Percentiles rank a stretch among this genome's conserved stretches.
phyloP scores from a whole-genome alignment of 2,329 filamentous ascomycete species.

The Basipetospora sp. region DNA sequence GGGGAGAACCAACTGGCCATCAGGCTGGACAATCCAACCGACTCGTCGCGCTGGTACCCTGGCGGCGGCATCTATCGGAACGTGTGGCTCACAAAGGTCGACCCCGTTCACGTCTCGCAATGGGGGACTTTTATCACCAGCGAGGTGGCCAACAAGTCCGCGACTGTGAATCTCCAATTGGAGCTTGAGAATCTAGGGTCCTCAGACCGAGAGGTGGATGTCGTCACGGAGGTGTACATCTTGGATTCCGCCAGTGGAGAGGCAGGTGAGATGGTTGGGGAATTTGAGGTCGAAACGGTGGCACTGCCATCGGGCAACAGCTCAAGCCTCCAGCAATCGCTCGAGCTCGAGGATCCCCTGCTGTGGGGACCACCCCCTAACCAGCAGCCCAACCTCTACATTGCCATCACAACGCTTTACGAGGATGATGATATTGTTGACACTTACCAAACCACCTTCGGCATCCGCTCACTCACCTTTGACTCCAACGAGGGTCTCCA shows the following conservation, averaged over 20 bases:
- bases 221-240: slow-evolving; percentile 26
- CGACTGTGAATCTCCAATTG: slow-evolving; percentile 28
- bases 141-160: slow-evolving; percentile 27
- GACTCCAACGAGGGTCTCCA: slow-evolving; percentile 26
- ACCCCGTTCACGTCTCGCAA: slow-evolving; percentile 31
- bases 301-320: slow-evolving; percentile 14
- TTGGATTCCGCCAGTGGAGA: slow-evolving; percentile 20
- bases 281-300: neutral
- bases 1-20: slow-evolving; percentile 32
- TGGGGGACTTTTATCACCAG: slow-evolving; percentile 35
- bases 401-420: slow-evolving; percentile 27
- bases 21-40: slow-evolving; percentile 32
- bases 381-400: slow-evolving; percentile 32
- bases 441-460: slow-evolving; percentile 34
- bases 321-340: slow-evolving; percentile 9
- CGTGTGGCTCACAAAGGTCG: slow-evolving; percentile 36
- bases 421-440: slow-evolving; percentile 19
- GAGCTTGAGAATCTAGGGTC: slow-evolving; percentile 29
- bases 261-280: slow-evolving; percentile 15
- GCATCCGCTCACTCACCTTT: slow-evolving; percentile 31
- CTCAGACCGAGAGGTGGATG: slow-evolving; percentile 17
- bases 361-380: slow-evolving; percentile 33
- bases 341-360: slow-evolving; percentile 18
- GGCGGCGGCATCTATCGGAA: slow-evolving; percentile 39
- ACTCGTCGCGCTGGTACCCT: slow-evolving; percentile 39